Percentiles rank a stretch among this genome's conserved stretches.
phyloP scores from a whole-genome alignment of 768 basidiomycete genomes.

The Trametes punicea region DNA sequence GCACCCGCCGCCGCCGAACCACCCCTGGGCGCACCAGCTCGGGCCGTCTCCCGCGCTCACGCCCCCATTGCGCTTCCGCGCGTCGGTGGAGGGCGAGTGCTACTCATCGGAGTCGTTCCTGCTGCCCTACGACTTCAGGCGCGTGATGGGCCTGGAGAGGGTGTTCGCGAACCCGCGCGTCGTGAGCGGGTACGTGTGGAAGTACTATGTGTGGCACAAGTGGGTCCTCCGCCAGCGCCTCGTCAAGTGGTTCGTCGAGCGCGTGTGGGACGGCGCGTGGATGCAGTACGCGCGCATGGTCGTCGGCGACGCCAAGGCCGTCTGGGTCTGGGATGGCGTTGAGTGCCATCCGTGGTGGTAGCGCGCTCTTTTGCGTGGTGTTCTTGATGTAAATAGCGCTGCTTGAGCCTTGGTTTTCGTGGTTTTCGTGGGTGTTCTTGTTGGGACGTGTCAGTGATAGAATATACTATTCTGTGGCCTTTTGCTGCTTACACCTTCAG shows the following conservation, averaged over 20 bases:
- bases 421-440: too few relatives aligned
- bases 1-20: conserved; percentile 28
- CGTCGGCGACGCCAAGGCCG: conserved; percentile 32
- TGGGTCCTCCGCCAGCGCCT: conserved; percentile 35
- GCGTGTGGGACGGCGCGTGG: conserved; percentile 35
- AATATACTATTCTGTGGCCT: too few relatives aligned
- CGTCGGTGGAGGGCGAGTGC: conserved; percentile 28
- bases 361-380: too few relatives aligned
- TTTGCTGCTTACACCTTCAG: too few relatives aligned
- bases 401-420: too few relatives aligned
- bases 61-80: conserved; percentile 34
- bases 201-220: conserved; percentile 29
- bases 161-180: conserved; percentile 40
- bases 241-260: conserved; percentile 42
- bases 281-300: conserved; percentile 36
- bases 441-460: too few relatives aligned
- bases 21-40: conserved; percentile 24
- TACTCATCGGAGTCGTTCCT: conserved; percentile 40
- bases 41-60: conserved; percentile 30
- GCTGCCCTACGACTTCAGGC: conserved; percentile 42
- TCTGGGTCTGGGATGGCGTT: conserved; percentile 37
- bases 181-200: conserved; percentile 36
- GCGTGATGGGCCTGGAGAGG: conserved; percentile 35
- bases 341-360: conserved; percentile 34
- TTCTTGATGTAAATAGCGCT: too few relatives aligned